Conservation (phyloP, 169 alveolate genomes). For the Hepatocystis sp. region DNA sequence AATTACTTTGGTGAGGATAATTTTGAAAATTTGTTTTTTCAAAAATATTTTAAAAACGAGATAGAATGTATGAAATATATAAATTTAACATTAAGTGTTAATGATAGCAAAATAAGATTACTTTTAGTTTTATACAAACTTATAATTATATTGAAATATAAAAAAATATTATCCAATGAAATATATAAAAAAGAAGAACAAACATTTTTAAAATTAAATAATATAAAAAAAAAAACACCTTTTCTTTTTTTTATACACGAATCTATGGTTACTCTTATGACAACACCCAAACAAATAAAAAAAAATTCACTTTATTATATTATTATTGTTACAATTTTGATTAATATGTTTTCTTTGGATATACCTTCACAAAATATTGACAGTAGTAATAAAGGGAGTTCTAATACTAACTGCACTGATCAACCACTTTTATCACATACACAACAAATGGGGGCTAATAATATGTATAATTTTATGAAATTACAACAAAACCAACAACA, state of each 20-base stretch:
- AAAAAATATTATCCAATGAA: constrained; percentile 14
- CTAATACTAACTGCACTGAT: too few species aligned
- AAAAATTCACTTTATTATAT: constrained; percentile 18
- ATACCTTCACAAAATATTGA: too few species aligned
- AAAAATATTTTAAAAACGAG: constrained; percentile 44
- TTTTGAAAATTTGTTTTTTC: constrained; percentile 24
- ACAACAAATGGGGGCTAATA: too few species aligned
- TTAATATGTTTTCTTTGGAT: constrained; percentile 11
- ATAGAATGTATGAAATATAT: constrained; percentile 59
- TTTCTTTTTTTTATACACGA: constrained; percentile 61
- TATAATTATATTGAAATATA: constrained; percentile 35
- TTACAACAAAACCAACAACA: too few species aligned
- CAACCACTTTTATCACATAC: too few species aligned
- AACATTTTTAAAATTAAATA: neutral
- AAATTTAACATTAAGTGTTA: constrained; percentile 41
- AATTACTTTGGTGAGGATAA: too few species aligned
- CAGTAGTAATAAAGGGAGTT: too few species aligned
- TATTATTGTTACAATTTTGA: constrained; percentile 21
- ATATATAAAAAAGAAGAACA: constrained; percentile 18
- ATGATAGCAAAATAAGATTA: constrained; percentile 37
- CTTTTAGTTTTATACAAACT: constrained; percentile 29
- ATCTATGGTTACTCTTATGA: constrained; percentile 11
- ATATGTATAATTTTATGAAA: too few species aligned
- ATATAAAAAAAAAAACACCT: constrained; percentile 19
- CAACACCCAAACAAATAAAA: constrained; percentile 5